A percentile compares a stretch with the other conserved stretches of the same genome.
Conservation (phyloP, 768 basidiomycete species). For the Russula abietina region DNA sequence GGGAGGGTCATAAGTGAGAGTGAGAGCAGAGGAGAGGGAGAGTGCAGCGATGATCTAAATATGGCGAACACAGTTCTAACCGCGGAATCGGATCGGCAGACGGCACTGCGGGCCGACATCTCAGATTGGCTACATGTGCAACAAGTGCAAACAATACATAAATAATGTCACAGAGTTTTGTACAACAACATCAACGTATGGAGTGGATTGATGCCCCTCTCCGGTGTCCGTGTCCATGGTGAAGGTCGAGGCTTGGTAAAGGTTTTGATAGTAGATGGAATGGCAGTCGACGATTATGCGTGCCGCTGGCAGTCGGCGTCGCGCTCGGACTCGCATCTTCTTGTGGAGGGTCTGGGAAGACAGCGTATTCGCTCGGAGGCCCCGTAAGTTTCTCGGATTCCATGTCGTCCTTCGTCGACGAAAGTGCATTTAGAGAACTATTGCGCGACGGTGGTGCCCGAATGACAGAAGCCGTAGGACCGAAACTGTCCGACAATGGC, state of each 20-base stretch:
- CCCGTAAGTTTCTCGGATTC: conserved; percentile 53
- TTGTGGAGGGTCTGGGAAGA: conserved; percentile 62
- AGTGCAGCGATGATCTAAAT: background rate
- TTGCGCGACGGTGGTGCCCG: conserved; percentile 56
- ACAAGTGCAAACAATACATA: background rate
- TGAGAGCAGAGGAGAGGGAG: background rate
- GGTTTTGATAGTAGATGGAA: conserved; percentile 64
- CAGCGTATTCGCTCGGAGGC: conserved; percentile 63
- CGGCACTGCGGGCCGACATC: background rate
- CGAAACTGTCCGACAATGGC: conserved; percentile 23
- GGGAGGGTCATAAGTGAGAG: conserved; percentile 51
- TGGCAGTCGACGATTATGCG: conserved; percentile 37
- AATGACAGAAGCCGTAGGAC: conserved; percentile 36
- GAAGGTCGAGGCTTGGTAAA: conserved; percentile 32
- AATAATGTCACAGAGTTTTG: background rate
- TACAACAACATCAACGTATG: conserved; percentile 22
- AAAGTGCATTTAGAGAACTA: conserved; percentile 35
- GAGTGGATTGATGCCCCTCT: conserved; percentile 39
- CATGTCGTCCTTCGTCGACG: conserved; percentile 36
- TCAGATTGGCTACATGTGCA: background rate
- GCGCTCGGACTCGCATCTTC: conserved; percentile 31
- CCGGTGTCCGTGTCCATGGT: conserved; percentile 34
- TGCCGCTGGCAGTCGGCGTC: conserved; percentile 18
- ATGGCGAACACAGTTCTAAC: background rate
- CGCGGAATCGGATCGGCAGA: too few species aligned